These are phyloP conservation scores for Sophora flavescens DNA, from an alignment of 306 rosid genomes.

Conservation along the genomic window DNA sequence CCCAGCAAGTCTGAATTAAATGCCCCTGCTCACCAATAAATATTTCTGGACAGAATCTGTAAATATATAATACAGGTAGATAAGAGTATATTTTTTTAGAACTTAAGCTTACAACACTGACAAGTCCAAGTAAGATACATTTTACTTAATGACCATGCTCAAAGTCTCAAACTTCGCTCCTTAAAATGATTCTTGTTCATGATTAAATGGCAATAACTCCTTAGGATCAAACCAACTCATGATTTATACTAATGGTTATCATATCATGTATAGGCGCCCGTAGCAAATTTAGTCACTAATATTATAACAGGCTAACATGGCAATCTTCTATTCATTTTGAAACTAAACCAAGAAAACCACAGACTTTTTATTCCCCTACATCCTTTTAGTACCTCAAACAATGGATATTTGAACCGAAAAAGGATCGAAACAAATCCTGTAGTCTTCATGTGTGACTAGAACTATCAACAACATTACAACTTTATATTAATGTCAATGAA, in stretches of 20 bases:
- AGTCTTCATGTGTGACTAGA: not conserved
- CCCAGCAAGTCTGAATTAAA: conserved; percentile 75
- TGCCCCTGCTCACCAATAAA: conserved; percentile 78
- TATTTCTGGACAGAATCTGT: conserved; percentile 86
- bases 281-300: conserved; percentile 11
- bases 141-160: not conserved
- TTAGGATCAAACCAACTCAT: conserved; percentile 29
- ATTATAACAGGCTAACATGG: conserved; percentile 13
- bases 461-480: not conserved
- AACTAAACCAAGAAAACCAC: conserved; percentile 17
- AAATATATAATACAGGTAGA: conserved; percentile 36
- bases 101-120: conserved; percentile 15
- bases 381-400: not conserved
- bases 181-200: not conserved
- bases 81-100: conserved; percentile 32
- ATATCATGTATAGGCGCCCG: conserved; percentile 24
- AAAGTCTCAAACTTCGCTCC: no score
- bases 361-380: not conserved
- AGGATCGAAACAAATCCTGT: not conserved
- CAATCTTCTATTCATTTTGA: conserved; percentile 14
- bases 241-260: conserved; percentile 25
- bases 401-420: not conserved
- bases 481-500: not conserved
- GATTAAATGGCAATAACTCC: conserved; percentile 25
- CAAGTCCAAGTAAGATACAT: conserved; percentile 29